These are phyloP conservation scores for Auricularia sp. DNA, from an alignment of 768 basidiomycete genomes.

Conservation along the genomic window DNA sequence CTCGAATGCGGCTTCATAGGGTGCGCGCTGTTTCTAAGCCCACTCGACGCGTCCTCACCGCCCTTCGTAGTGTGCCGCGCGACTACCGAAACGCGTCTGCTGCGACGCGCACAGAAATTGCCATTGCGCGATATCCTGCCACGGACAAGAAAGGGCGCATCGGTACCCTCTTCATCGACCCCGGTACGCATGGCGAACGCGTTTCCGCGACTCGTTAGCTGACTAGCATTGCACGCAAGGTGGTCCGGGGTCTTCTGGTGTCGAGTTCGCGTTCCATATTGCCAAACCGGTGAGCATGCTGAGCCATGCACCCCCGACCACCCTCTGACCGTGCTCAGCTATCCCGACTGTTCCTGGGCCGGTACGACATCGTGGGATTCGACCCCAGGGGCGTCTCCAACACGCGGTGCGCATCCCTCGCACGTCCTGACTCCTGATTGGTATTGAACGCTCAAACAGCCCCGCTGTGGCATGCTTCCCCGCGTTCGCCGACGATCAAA, in stretches of 20 bases:
- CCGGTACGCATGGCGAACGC: not conserved
- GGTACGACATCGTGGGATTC: slow-evolving; percentile 11
- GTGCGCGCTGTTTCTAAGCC: not conserved
- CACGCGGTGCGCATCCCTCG: not conserved
- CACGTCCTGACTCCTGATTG: no score
- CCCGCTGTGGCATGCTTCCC: slow-evolving; percentile 6
- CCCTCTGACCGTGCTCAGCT: not conserved
- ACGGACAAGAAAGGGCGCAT: not conserved
- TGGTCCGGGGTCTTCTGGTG: not conserved
- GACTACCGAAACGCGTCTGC: not conserved
- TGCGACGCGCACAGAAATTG: not conserved
- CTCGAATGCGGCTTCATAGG: not conserved
- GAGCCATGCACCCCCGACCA: not conserved
- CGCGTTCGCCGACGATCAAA: not conserved
- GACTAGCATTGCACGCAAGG: not conserved
- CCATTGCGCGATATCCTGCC: not conserved
- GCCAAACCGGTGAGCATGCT: not conserved
- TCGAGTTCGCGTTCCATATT: not conserved
- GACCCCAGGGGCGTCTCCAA: slow-evolving; percentile 11
- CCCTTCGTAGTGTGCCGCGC: not conserved
- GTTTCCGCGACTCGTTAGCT: not conserved
- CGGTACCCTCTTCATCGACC: not conserved
- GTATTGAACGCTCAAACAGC: not conserved
- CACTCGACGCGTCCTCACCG: not conserved
- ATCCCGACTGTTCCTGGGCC: not conserved